Base-by-base conservation (phyloP, 352 stramenopile genomes). In the Pythium insidiosum region DNA sequence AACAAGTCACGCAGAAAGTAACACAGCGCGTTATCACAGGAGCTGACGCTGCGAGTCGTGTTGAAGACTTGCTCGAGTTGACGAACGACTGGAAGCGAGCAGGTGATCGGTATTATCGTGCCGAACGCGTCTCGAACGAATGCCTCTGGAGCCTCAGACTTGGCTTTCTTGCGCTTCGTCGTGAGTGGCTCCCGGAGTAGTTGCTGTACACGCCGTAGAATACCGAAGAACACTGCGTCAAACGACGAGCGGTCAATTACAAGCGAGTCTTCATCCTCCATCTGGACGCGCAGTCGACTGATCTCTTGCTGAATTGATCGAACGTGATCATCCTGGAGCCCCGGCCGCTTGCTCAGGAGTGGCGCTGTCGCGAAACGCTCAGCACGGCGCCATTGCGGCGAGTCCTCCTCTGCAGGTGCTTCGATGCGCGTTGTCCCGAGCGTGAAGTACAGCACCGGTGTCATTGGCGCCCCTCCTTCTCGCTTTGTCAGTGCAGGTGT, bases 1-100 rank as follows among this genome's bases (percentile, higher is more conserved):
- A 90, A 60, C 25, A 84, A 54, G 28, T 90, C 70, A 29, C 74
- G 58, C 11, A 88, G 57, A 28, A 86, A 90, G 45, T 84, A 86
- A 51, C 74, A 88, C 30, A 89, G 61, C 15, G 54, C 40, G 43
- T 80, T 82, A 38, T 87, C 63, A n/a, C 58, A 43, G 4, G 61
- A 41, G 30, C 62, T 59, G 13, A 63, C 43, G 19, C 72, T 68
- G 37, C 51, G 67, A 22, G 62, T 52, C 29, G 70, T 51, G 19
- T 62, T 68, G 46, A 86, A 71, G 26, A 90, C 36, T 23, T 54
- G 42, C 56, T 84, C 73, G 29, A 90, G 35, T 18, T 46, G 50
- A 15, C 52, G 53, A 16, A 88, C 66, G 6, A 38, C 50, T n/a
- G 73, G 61, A 41, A 85, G 36, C 2, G 66, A 72, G 40, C 73